Evolutionary conservation across 495 filamentous ascomycete genomes (phyloP).

Genomic region (Daldinia concentrica): DNA sequence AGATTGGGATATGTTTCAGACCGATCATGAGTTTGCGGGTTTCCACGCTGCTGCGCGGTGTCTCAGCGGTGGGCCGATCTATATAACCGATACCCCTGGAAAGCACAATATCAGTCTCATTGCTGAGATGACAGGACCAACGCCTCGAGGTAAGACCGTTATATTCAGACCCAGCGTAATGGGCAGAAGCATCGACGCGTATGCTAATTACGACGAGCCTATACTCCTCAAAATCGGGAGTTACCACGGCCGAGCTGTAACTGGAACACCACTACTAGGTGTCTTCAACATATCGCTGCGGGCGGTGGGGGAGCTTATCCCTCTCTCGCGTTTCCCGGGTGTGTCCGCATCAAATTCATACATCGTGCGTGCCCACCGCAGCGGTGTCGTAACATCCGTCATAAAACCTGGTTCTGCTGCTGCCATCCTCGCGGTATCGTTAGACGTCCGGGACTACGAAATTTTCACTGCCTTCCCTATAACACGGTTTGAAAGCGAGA

Average conservation of each 20-base stretch:
- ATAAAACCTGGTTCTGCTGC: slow-evolving; percentile 51
- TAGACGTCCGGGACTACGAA: slow-evolving; percentile 76
- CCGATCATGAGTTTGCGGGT: slow-evolving; percentile 73
- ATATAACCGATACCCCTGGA: slow-evolving; percentile 89
- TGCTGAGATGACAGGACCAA: slow-evolving; percentile 75
- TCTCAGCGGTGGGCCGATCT: slow-evolving; percentile 89
- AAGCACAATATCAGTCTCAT: slow-evolving; percentile 79
- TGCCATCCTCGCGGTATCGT: slow-evolving; percentile 64
- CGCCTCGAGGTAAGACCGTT: slow-evolving; percentile 72
- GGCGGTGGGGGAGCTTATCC: slow-evolving; percentile 69
- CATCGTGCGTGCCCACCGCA: slow-evolving; percentile 74
- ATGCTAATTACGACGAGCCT: slow-evolving; percentile 75
- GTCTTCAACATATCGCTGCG: slow-evolving; percentile 79
- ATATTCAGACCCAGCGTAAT: slow-evolving; percentile 78
- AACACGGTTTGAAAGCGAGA: slow-evolving; percentile 59
- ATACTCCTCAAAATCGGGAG: slow-evolving; percentile 80
- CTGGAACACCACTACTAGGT: slow-evolving; percentile 80
- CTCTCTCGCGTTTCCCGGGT: slow-evolving; percentile 77
- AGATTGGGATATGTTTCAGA: slow-evolving; percentile 99
- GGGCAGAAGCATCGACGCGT: slow-evolving; percentile 75
- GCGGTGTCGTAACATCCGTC: slow-evolving; percentile 67
- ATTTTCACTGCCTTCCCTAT: slow-evolving; percentile 81
- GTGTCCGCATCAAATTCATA: slow-evolving; percentile 65
- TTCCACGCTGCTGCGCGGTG: slow-evolving; percentile 93
- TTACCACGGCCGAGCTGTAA: slow-evolving; percentile 67